phyloP scores from a whole-genome alignment of 2,329 filamentous ascomycete genomes.

The Xylariaceae sp. region DNA sequence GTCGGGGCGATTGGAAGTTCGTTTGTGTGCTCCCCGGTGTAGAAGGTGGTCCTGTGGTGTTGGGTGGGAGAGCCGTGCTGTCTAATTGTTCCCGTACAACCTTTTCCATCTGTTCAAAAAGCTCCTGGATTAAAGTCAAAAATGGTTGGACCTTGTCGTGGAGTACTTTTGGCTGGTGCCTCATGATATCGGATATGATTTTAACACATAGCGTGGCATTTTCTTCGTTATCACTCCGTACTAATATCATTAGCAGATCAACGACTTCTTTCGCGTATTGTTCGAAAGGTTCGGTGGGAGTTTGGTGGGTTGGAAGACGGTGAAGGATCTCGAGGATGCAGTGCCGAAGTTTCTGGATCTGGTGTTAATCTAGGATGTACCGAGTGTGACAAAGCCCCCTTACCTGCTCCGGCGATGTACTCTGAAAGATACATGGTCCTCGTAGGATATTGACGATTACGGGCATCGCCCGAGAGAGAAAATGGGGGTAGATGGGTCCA shows the following conservation, averaged over 20 bases:
- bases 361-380: slow-evolving; percentile 28
- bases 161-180: slow-evolving; percentile 86
- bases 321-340: slow-evolving; percentile 95
- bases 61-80: slow-evolving; percentile 64
- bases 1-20: slow-evolving; percentile 85
- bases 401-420: slow-evolving; percentile 87
- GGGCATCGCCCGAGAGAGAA: slow-evolving; percentile 87
- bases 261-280: slow-evolving; percentile 88
- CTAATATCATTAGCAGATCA: slow-evolving; percentile 86
- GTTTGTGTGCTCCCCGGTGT: slow-evolving; percentile 70
- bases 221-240: slow-evolving; percentile 94
- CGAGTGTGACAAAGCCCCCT: slow-evolving; percentile 33
- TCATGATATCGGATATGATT: slow-evolving; percentile 95
- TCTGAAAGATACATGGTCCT: slow-evolving; percentile 88
- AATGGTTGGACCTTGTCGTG: slow-evolving; percentile 83
- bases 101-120: slow-evolving; percentile 93
- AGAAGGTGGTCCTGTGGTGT: slow-evolving; percentile 65
- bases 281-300: slow-evolving; percentile 80
- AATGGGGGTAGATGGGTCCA: slow-evolving; percentile 76
- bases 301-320: slow-evolving; percentile 74
- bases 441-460: slow-evolving; percentile 85
- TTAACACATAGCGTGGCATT: slow-evolving; percentile 99
- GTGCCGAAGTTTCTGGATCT: slow-evolving; percentile 79
- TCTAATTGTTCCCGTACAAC: slow-evolving; percentile 97
- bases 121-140: slow-evolving; percentile 87